A percentile compares a stretch with the other conserved stretches of the same genome.
Conservation (phyloP, 208 protist species). For the Trypanosomatidae sp. region DNA sequence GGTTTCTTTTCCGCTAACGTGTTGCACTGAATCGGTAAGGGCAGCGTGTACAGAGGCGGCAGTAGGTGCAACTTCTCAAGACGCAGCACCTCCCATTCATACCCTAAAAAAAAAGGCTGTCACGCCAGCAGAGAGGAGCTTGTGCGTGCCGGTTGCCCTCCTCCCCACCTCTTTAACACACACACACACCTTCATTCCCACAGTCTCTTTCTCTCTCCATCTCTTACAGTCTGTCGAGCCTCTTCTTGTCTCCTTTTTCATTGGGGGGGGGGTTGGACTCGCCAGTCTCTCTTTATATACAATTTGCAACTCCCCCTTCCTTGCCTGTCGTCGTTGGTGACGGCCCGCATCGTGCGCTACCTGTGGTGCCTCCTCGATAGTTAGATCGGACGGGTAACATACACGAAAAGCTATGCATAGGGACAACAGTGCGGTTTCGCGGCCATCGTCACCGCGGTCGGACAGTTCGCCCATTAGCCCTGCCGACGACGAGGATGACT, state of each 20-base stretch:
- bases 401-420: conserved; percentile 8
- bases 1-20: not conserved
- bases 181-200: not conserved
- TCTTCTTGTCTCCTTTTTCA: not conserved
- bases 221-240: not conserved
- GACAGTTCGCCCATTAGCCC: conserved; percentile 21
- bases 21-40: not conserved
- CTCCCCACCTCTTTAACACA: not conserved
- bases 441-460: conserved; percentile 15
- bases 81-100: not conserved
- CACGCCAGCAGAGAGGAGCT: not conserved
- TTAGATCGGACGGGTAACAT: not conserved
- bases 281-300: not conserved
- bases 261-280: too few species aligned
- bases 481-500: conserved; percentile 48
- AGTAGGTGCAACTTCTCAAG: not conserved
- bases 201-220: not conserved
- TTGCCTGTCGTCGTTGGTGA: conserved; percentile 4
- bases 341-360: not conserved
- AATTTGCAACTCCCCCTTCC: not conserved
- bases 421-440: conserved; percentile 8
- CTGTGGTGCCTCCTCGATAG: not conserved
- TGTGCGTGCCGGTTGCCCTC: not conserved
- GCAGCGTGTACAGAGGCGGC: not conserved
- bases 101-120: not conserved